phyloP scores from a whole-genome alignment of 2,329 filamentous ascomycete genomes.

The Coniochaeta sp. region DNA sequence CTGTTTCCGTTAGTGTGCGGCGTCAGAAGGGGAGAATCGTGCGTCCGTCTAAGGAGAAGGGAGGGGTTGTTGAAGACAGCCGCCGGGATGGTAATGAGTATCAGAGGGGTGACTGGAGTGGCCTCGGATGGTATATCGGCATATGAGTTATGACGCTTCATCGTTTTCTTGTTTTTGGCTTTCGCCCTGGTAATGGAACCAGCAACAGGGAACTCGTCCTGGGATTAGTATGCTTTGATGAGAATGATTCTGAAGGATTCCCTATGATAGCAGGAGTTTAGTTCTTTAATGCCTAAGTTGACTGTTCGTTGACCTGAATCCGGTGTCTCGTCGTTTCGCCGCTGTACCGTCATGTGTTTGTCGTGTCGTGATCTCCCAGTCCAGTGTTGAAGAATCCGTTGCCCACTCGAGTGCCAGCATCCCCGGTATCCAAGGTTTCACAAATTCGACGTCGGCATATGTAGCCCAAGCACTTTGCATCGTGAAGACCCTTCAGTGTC shows the following conservation, averaged over 20 bases:
- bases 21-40: no score
- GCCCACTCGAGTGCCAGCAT: background rate
- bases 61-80: no score
- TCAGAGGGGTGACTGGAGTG: no score
- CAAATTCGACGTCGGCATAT: no score
- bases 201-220: background rate
- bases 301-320: background rate
- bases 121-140: background rate
- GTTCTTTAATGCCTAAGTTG: background rate
- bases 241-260: background rate
- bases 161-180: no score
- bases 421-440: no score
- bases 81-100: no score
- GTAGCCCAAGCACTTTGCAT: no score
- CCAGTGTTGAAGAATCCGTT: background rate
- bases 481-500: background rate
- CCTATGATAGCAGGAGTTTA: background rate
- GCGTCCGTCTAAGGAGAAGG: no score
- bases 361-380: background rate
- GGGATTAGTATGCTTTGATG: background rate
- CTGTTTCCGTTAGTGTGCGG: constrained; percentile 42
- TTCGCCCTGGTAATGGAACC: no score
- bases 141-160: background rate
- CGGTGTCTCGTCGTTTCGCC: no score
- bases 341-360: no score